phyloP scores from a whole-genome alignment of 352 stramenopile species.

The Phytopythium ostracodes region DNA sequence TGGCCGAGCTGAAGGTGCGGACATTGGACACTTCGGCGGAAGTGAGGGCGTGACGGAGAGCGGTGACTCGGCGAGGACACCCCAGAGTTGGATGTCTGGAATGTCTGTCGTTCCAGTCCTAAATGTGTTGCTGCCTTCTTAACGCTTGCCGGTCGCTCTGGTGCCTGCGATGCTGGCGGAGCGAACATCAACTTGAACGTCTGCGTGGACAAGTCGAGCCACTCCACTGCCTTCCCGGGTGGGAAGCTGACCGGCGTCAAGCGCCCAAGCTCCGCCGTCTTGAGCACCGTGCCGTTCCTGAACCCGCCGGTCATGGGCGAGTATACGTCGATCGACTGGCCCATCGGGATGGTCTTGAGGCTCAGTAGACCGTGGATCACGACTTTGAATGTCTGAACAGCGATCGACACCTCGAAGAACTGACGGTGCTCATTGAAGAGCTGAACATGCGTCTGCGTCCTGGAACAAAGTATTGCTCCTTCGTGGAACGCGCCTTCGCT shows the following conservation, averaged over 20 bases:
- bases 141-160: neutral
- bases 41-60: constrained; percentile 7
- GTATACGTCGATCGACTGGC: constrained; percentile 48
- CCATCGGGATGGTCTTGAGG: constrained; percentile 42
- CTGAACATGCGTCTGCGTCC: constrained; percentile 31
- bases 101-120: neutral
- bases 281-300: constrained; percentile 29
- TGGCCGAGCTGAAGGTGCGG: constrained; percentile 16
- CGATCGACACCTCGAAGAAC: constrained; percentile 42
- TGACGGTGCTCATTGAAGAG: constrained; percentile 48
- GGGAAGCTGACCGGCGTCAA: constrained; percentile 37
- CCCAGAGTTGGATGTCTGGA: neutral
- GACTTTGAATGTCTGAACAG: constrained; percentile 44
- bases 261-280: constrained; percentile 30
- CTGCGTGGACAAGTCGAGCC: constrained; percentile 47
- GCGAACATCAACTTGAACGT: constrained; percentile 60
- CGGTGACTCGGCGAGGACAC: neutral
- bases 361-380: constrained; percentile 42
- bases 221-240: constrained; percentile 26
- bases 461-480: constrained; percentile 44
- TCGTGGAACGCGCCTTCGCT: constrained; percentile 28
- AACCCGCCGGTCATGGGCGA: constrained; percentile 46
- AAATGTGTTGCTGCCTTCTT: neutral
- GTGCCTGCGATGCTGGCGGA: neutral
- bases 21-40: constrained; percentile 9